Evolutionary conservation across 331 rosid species (phyloP).

Genomic region (Acacia concinna): DNA sequence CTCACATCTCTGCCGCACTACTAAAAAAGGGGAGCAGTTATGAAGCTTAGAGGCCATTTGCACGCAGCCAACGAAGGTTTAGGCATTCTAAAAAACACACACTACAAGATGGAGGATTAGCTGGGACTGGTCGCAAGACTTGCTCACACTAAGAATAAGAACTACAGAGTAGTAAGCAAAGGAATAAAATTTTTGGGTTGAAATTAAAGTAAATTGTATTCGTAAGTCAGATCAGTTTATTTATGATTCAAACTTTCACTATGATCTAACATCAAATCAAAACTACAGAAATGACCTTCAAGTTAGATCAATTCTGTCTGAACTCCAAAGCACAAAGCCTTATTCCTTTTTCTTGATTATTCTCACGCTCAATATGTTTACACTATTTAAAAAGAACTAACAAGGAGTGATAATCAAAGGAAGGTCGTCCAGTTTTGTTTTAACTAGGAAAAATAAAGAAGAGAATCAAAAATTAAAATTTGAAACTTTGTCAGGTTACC

Average conservation of each 20-base stretch:
- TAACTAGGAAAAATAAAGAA: slow-evolving; percentile 5
- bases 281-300: slow-evolving; percentile 14
- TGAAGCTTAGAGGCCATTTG: slow-evolving; percentile 21
- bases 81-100: slow-evolving; percentile 8
- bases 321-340: slow-evolving; percentile 1
- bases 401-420: slow-evolving; percentile 6
- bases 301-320: slow-evolving; percentile 2
- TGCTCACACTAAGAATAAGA: background rate
- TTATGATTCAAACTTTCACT: too few species aligned
- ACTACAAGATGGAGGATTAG: background rate
- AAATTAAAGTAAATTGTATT: background rate
- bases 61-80: background rate
- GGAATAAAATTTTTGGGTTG: background rate
- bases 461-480: slow-evolving; percentile 2
- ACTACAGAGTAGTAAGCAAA: slow-evolving; percentile 11
- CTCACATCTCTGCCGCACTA: background rate
- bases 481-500: slow-evolving; percentile 43
- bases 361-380: background rate
- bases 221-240: background rate
- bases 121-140: background rate
- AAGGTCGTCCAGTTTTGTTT: slow-evolving; percentile 8
- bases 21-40: background rate
- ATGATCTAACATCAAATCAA: background rate
- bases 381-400: background rate
- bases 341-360: background rate